Evolutionary conservation across 2,329 filamentous ascomycete species (phyloP), one percentile per base, ranked within the genome.

Genomic region (Colletotrichum musae): DNA sequence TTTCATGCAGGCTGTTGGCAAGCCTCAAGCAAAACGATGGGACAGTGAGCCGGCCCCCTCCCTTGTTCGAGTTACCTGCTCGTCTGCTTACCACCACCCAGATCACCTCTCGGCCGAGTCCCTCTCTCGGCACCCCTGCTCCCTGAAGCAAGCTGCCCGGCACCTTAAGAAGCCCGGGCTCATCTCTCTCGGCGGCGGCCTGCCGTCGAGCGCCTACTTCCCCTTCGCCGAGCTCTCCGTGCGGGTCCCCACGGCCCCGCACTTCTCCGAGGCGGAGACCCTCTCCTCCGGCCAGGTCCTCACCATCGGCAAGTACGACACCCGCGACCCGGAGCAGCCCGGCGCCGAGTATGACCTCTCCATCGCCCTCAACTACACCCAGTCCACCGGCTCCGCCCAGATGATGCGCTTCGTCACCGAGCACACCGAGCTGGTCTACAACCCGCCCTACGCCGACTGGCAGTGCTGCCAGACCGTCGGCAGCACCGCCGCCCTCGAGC

Each of bases 371-470:
- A 98, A 99, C 82, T 99, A 99, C 79, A 94, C 93, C 41, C 94
- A 97, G 82, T 91, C 94, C 9, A 90, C 90, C 18, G 96, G 96
- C 18, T 90, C 94, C 12, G 92, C 94, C 4, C 96, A 97, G 82
- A 86, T 99, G 79, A 84, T 98, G 71, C 91, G 96, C 70, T 98
- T 93, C 83, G 86, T 98, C 58, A 97, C 95, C 0, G 96, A 99
- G 84, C 96, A 98, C 81, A 97, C 95, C 0, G 95, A 99, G 82
- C 89, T 98, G 64, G 90, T 97, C 16, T 93, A 94, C 80, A 87
- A 89, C 70, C 95, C 95, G 16, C 94, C 93, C 0, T 98, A 98
- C 78, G 87, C 91, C 18, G 95, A 99, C 82, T 99, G 96, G 96
- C 87, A 89, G 72, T 93, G 93, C 75, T 91, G 91, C 63, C 86